phyloP scores from a whole-genome alignment of 2,329 filamentous ascomycete genomes.

The Fusarium keratoplasticum region DNA sequence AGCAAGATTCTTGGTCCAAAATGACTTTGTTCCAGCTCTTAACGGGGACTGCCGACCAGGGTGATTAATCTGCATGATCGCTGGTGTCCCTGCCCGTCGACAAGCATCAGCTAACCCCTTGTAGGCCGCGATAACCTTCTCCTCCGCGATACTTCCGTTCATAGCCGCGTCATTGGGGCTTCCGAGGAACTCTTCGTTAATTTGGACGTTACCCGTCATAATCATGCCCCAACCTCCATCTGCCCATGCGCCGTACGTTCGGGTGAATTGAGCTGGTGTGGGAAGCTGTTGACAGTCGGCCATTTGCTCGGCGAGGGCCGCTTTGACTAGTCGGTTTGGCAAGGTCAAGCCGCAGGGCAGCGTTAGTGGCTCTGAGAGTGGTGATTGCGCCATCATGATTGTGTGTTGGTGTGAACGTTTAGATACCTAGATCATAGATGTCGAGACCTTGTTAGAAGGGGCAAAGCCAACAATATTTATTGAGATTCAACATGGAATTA shows the following conservation, averaged over 20 bases:
- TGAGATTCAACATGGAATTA: background rate
- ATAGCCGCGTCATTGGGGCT: constrained; percentile 49
- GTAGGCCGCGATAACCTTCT: constrained; percentile 51
- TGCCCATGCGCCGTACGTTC: constrained; percentile 65
- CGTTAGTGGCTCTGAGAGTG: constrained; percentile 54
- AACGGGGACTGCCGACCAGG: constrained; percentile 58
- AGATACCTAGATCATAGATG: background rate
- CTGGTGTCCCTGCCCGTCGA: constrained; percentile 49
- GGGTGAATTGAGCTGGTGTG: constrained; percentile 50
- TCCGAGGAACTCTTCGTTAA: constrained; percentile 55
- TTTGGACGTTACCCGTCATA: constrained; percentile 62
- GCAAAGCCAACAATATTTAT: background rate
- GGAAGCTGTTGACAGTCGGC: constrained; percentile 57
- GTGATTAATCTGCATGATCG: constrained; percentile 60
- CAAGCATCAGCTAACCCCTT: constrained; percentile 50
- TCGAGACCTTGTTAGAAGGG: background rate
- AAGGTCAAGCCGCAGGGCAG: constrained; percentile 67
- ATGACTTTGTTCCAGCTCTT: constrained; percentile 51
- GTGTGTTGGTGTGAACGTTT: background rate
- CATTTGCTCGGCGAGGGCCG: constrained; percentile 62
- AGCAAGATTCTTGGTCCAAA: constrained; percentile 55
- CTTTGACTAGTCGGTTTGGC: constrained; percentile 65
- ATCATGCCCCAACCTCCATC: constrained; percentile 65
- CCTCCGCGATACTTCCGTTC: constrained; percentile 34
- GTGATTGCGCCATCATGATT: constrained; percentile 22